Conservation (phyloP, 2,329 filamentous ascomycete species). For the Incumbomyces lentus region DNA sequence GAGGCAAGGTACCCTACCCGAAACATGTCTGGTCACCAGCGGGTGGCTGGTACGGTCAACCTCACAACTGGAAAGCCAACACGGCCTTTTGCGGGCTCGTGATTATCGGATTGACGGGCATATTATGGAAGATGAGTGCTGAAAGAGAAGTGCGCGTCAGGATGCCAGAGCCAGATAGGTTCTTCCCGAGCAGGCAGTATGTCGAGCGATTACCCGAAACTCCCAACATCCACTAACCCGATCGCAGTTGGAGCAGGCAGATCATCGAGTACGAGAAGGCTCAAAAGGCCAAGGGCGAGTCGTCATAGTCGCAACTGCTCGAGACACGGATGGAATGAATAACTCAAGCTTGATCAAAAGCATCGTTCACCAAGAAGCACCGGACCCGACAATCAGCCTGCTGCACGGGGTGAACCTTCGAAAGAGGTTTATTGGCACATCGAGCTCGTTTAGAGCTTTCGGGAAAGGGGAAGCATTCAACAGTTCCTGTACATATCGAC, state of each 20-base stretch:
- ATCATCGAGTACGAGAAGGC: constrained; percentile 58
- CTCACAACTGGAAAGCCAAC: constrained; percentile 89
- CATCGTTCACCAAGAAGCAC: too few species aligned
- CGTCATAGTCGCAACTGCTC: background rate
- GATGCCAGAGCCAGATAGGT: constrained; percentile 66
- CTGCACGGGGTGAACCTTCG: too few species aligned
- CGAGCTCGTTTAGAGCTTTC: too few species aligned
- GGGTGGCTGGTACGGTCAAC: constrained; percentile 95
- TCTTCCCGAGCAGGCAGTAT: constrained; percentile 77
- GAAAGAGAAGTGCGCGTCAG: constrained; percentile 61
- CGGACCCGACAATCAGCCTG: too few species aligned
- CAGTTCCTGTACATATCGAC: too few species aligned
- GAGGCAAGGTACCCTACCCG: constrained; percentile 62
- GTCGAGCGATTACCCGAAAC: constrained; percentile 29
- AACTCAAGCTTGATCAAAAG: too few species aligned
- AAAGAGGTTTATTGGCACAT: too few species aligned
- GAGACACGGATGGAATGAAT: too few species aligned
- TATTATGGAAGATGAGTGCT: constrained; percentile 63
- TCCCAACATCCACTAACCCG: constrained; percentile 20
- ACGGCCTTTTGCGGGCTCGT: constrained; percentile 64
- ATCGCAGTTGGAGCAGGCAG: constrained; percentile 57
- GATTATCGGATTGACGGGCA: constrained; percentile 56
- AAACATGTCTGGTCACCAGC: constrained; percentile 99
- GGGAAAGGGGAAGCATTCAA: too few species aligned
- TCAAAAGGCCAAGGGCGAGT: constrained; percentile 24